These are phyloP conservation scores for Globisporangium perplexum DNA, from an alignment of 352 stramenopile species.

Conservation along the genomic window DNA sequence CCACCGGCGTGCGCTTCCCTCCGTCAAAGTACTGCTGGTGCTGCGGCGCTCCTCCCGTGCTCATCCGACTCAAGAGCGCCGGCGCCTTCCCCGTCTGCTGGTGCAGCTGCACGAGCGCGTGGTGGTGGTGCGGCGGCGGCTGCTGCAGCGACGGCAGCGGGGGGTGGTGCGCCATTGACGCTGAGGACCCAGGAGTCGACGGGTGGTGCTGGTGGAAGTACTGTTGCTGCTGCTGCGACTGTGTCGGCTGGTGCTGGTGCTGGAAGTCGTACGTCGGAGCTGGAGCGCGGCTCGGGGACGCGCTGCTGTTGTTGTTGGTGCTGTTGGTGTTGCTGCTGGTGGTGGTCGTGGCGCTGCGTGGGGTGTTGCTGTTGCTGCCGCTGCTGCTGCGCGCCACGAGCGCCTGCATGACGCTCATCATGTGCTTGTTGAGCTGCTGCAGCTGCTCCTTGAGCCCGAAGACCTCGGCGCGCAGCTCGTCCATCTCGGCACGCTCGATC, in stretches of 20 bases:
- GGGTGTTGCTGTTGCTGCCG: background rate
- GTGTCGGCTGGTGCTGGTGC: background rate
- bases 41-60: background rate
- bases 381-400: constrained; percentile 22
- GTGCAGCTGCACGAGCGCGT: constrained; percentile 10
- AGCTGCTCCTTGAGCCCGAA: constrained; percentile 51
- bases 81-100: background rate
- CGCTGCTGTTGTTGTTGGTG: background rate
- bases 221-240: constrained; percentile 3
- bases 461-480: constrained; percentile 60
- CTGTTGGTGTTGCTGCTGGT: background rate
- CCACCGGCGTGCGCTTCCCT: constrained; percentile 14
- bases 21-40: background rate
- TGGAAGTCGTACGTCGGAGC: background rate
- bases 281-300: background rate
- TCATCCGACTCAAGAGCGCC: constrained; percentile 1
- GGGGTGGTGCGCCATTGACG: background rate
- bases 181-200: background rate
- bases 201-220: background rate
- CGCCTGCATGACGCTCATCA: constrained; percentile 50
- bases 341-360: background rate
- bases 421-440: constrained; percentile 63
- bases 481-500: constrained; percentile 66
- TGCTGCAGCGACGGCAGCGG: constrained; percentile 11
- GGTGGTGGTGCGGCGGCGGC: constrained; percentile 6